These are phyloP conservation scores for Cladosporium halotolerans DNA, from an alignment of 2,329 filamentous ascomycete species.

Conservation along the genomic window DNA sequence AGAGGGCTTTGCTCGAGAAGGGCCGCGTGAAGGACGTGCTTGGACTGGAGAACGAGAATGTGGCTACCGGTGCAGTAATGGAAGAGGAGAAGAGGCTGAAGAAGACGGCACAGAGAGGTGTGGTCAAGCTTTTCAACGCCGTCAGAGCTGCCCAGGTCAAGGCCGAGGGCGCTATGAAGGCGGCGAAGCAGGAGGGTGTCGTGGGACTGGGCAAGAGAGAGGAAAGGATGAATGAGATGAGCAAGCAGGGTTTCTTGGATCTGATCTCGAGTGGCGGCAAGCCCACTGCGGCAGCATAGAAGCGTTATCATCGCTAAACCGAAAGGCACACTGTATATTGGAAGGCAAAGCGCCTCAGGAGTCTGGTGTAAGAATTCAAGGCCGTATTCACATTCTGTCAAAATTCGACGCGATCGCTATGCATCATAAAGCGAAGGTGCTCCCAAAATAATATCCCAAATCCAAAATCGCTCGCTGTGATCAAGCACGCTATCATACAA, in stretches of 20 bases:
- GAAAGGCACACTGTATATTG: neutral
- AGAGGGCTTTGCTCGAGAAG: constrained; percentile 71
- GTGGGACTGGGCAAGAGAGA: constrained; percentile 74
- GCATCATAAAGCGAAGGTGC: too few species aligned
- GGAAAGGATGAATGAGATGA: constrained; percentile 91
- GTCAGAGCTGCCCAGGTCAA: constrained; percentile 88
- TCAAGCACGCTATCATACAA: neutral
- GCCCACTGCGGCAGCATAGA: constrained; percentile 16
- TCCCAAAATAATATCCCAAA: too few species aligned
- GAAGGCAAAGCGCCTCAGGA: neutral
- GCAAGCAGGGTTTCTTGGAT: constrained; percentile 91
- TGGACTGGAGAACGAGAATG: constrained; percentile 48
- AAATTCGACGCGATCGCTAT: too few species aligned
- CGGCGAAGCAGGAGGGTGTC: constrained; percentile 63
- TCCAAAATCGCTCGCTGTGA: too few species aligned
- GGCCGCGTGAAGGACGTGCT: constrained; percentile 85
- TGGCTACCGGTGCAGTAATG: constrained; percentile 46
- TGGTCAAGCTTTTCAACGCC: constrained; percentile 94
- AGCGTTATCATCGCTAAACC: neutral
- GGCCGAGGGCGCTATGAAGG: constrained; percentile 68
- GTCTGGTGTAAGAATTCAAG: too few species aligned
- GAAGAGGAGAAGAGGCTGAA: constrained; percentile 73
- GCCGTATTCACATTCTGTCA: too few species aligned
- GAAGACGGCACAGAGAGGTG: constrained; percentile 86
- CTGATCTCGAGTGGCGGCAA: constrained; percentile 62